Evolutionary conservation across 208 protist species (phyloP), one percentile per base, ranked within the genome.

Genomic region (Wallacemonas sp.): DNA sequence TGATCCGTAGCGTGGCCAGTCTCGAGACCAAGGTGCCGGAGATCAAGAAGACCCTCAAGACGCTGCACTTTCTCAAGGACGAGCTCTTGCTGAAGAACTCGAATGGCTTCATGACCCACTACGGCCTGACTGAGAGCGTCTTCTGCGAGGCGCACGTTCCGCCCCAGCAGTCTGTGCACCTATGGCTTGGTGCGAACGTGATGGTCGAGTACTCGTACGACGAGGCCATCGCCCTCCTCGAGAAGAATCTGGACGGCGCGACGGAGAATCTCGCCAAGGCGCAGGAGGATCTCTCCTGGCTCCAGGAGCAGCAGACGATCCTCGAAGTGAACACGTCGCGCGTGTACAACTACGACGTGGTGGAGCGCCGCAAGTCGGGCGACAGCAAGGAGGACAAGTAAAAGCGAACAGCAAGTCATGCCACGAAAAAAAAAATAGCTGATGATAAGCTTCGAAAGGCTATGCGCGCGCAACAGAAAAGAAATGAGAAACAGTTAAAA

Each of bases 201-300:
- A 98, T 99, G 95, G 93, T 98, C 24, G 98, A 99, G 85, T 99
- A 98, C 80, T 89, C 91, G 14, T 94, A 96, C 65, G 97, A 98
- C 8, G 98, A 99, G 75, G 97, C 98, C 1, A 75, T 78, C 32
- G 70, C 83, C 33, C 78, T 99, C 61, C 82, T 99, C 33, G 74
- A 83, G 60, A 92, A 90, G 44, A 99, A 99, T 66, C 55, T 95
- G 36, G 69, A 58, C 19, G 88, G 82, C 43, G 92, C 92, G 19
- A 82, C 81, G 32, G 78, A 78, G 63, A 96, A 95, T 66, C 58
- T 99, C 33, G 64, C 65, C 14, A 83, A 74, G n/a, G 92, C 90
- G 17, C 88, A 96, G 72, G 88, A 97, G 79, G 97, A 98, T 66
- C 70, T 98, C n/a, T 86, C 90, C 43, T 99, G 93, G 80, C 74